Conservation (phyloP, 306 rosid species). For the Senna tora region DNA sequence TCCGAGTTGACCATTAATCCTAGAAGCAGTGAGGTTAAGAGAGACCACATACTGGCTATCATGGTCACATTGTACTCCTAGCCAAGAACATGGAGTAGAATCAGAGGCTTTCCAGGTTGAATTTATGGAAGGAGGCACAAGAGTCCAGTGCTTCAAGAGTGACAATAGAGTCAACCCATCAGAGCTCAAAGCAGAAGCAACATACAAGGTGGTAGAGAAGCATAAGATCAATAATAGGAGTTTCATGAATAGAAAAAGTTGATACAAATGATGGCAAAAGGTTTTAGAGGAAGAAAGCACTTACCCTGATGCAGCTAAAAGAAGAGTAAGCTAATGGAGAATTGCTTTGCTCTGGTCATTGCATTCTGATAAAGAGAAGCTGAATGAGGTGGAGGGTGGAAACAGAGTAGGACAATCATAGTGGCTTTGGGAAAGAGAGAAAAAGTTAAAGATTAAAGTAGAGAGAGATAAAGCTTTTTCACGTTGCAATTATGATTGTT, state of each 20-base stretch:
- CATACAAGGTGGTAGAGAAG: conserved; percentile 25
- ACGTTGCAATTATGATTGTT: no score
- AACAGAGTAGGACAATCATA: no score
- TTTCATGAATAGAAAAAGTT: not conserved
- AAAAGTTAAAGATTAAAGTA: no score
- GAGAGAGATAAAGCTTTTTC: no score
- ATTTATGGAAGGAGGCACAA: conserved; percentile 44
- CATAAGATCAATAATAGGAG: conserved; percentile 36
- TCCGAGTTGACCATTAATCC: conserved; percentile 62
- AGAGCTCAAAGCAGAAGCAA: conserved; percentile 44
- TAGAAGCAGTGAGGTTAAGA: conserved; percentile 52
- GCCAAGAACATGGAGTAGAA: conserved; percentile 74
- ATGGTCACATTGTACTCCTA: conserved; percentile 59
- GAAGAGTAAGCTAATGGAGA: no score
- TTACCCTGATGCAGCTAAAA: not conserved
- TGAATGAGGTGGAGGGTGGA: no score
- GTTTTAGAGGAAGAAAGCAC: not conserved
- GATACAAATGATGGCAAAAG: not conserved
- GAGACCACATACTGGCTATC: conserved; percentile 38
- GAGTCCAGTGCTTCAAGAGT: conserved; percentile 51
- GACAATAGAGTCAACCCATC: conserved; percentile 60
- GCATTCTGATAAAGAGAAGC: no score
- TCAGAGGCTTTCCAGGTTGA: conserved; percentile 63
- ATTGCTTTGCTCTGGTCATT: no score
- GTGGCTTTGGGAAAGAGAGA: no score